Base-by-base conservation (phyloP, 2,329 filamentous ascomycete species). In the Colletotrichum tabaci region DNA sequence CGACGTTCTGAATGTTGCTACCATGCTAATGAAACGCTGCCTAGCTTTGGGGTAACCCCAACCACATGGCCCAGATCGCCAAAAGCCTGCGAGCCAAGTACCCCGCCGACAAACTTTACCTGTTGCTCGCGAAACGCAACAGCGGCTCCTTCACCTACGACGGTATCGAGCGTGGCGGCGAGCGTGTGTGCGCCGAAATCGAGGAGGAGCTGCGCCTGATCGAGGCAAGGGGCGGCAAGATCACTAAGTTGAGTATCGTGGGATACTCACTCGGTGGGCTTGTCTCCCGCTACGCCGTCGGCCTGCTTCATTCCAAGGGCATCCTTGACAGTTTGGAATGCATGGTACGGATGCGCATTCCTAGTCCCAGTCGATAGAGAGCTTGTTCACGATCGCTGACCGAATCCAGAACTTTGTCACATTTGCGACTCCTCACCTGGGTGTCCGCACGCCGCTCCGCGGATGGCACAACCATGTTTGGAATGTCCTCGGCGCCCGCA, bases 181-280 rank as follows among this genome's bases (percentile, higher is more conserved):
- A 93, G 83, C 87, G 91, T 56, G 88, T 93, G 9, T 91, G 90
- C 75, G 82, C 86, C 72, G 91, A 93, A 82, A 92, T 93, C 69
- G 89, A 92, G 77, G 87, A 92, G 75, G 87, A 91, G 76, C 79
- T 93, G 66, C 85, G 87, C 67, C 79, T 81, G 55, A 87, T 91
- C 62, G 87, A 88, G 60, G 83, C 83, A 52, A 84, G 86, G 38
- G 95, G 94, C 26, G 89, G 92, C 75, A 87, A 89, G 52, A 92
- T 98, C 77, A 91, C 84, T 58, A 97, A 95, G 82, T 85, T 98
- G 74, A 98, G 95, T 80, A 86, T 98, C 50, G 88, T 96, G 53
- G 96, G 96, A 49, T 98, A 98, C 81, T 97, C 94, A 0, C 87
- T 98, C 1, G 96, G 96, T 56, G 96, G 96, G 0, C 85, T 98